These are phyloP conservation scores for Pleurotus ostreatus DNA, from an alignment of 768 basidiomycete genomes.

Conservation along the genomic window DNA sequence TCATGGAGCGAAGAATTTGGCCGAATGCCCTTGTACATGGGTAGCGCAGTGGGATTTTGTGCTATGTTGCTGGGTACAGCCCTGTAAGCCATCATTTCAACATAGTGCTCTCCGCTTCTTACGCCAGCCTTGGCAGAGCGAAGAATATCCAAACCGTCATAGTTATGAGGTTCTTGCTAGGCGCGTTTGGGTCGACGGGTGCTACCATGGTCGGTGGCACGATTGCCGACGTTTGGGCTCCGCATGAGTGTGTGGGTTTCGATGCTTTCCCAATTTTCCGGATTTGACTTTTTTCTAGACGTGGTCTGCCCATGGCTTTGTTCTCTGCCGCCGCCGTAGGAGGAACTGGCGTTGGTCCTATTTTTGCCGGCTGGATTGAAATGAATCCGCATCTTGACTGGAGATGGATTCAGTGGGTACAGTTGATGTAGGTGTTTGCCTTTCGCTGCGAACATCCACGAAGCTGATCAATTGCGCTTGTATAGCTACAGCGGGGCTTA, in stretches of 20 bases:
- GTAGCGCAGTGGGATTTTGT: slow-evolving; percentile 31
- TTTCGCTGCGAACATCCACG: slow-evolving; percentile 4
- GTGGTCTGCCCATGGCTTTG: slow-evolving; percentile 74
- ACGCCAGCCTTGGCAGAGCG: slow-evolving; percentile 9
- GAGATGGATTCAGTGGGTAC: slow-evolving; percentile 86
- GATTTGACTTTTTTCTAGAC: slow-evolving; percentile 26
- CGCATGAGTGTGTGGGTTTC: slow-evolving; percentile 9
- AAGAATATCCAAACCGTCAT: slow-evolving; percentile 25
- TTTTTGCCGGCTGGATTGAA: slow-evolving; percentile 66
- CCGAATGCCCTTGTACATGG: slow-evolving; percentile 41
- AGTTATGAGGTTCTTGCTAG: slow-evolving; percentile 10
- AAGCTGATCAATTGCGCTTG: too few species aligned
- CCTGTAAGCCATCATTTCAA: background rate
- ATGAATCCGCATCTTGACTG: slow-evolving; percentile 54
- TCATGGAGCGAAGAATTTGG: slow-evolving; percentile 56
- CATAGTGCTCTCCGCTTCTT: too few species aligned
- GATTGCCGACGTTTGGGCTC: slow-evolving; percentile 12
- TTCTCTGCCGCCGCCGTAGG: slow-evolving; percentile 61
- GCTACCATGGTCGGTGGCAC: slow-evolving; percentile 16
- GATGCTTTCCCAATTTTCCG: too few species aligned
- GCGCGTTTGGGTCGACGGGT: slow-evolving; percentile 14
- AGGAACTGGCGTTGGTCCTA: slow-evolving; percentile 60
- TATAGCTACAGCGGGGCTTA: slow-evolving; percentile 32
- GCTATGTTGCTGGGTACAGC: slow-evolving; percentile 1
- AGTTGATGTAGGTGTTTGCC: slow-evolving; percentile 49